Base-by-base conservation (phyloP, 371 early-diverging fungal genomes). In the Nosema granulosis region DNA sequence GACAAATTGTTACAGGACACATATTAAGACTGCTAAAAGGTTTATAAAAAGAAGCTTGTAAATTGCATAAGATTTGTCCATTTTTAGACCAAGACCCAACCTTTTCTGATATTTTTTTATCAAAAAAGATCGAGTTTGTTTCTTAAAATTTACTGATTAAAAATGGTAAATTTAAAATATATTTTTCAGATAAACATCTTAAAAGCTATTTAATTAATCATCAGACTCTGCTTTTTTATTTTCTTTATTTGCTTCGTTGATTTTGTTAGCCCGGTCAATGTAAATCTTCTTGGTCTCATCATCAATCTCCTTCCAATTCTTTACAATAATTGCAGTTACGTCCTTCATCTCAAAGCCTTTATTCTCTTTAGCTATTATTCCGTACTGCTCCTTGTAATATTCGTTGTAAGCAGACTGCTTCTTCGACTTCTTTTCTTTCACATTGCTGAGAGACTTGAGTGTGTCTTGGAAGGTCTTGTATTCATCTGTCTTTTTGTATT, bases 401-500 rank as follows among this genome's bases (percentile, higher is more conserved):
- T 57, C 68, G 43, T 74, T 74, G 35, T 74, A 74, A 13, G 67
- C 75, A 34, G 59, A 65, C 18, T 58, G 56, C 16, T 37, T 67
- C 24, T 61, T 76, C 22, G 18, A 56, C 32, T 65, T 71, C 68
- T 78, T 65, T 50, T 59, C 70, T 52, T 78, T 72, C n/a, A 76
- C 80, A 24, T 68, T 68, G 11, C 71, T n/a, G 22, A 82, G 81
- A 24, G 61, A 77, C 49, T 80, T 81, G 68, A 83, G 79, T 24
- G 74, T 66, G 22, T 80, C 66, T 26, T 68, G 68, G 28, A 75
- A 74, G 9, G 76, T 71, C 35, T 80, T 69, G 49, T 82, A 85
- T 68, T 71, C 74, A 28, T 77, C 80, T 0, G 81, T 83, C 61
- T 82, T 73, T 61, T 82, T 81, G 71, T 85, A 83, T 63, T 74